Percentiles rank a stretch among this genome's conserved stretches.
Conservation (phyloP, 306 rosid genomes). For the Canavalia ensiformis region DNA sequence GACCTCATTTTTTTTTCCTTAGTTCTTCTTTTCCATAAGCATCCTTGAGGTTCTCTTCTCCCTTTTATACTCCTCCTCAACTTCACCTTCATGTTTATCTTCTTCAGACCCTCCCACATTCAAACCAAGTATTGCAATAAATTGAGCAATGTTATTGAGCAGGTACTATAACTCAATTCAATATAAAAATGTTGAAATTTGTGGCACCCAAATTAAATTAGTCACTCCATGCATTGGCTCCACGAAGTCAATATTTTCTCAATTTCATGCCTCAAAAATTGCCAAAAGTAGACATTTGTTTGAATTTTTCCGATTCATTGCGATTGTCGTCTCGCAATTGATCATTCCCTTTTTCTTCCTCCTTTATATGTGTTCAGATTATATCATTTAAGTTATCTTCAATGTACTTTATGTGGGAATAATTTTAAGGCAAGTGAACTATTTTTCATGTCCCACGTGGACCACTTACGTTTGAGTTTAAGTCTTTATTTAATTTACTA, state of each 20-base stretch:
- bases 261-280: neutral
- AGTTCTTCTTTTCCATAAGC: slow-evolving; percentile 37
- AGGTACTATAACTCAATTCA: neutral
- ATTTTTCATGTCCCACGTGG: too few species aligned
- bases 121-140: neutral
- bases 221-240: neutral
- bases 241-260: neutral
- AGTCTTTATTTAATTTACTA: too few species aligned
- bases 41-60: slow-evolving; percentile 24
- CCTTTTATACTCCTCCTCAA: slow-evolving; percentile 42
- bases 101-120: slow-evolving; percentile 56
- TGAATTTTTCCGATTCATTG: too few species aligned
- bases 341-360: too few species aligned
- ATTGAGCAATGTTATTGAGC: neutral
- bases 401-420: too few species aligned
- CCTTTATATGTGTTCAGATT: too few species aligned
- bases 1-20: neutral
- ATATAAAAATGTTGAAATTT: neutral
- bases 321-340: too few species aligned
- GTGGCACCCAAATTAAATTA: neutral
- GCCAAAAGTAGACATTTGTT: too few species aligned
- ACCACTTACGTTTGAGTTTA: too few species aligned
- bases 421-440: too few species aligned
- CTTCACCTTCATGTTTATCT: slow-evolving; percentile 4
- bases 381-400: too few species aligned